Evolutionary conservation across 208 protist genomes (phyloP).

Genomic region (Acanthamoeba culbertsoni): DNA sequence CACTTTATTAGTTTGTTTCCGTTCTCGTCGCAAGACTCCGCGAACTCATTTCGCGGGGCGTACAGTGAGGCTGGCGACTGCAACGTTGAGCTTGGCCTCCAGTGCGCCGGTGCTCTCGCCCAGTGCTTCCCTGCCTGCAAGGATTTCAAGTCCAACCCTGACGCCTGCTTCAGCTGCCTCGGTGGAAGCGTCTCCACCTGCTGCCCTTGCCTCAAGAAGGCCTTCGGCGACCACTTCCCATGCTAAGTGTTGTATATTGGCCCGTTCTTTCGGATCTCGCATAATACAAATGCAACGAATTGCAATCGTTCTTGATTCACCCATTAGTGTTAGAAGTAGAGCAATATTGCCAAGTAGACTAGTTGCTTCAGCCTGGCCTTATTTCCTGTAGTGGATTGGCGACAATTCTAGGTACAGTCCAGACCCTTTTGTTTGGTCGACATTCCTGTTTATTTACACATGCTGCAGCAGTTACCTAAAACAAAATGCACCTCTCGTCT

Average conservation of each 20-base stretch:
- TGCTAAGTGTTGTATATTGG: too few species aligned
- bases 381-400: too few species aligned
- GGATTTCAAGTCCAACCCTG: slow-evolving; percentile 8
- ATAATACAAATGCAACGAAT: too few species aligned
- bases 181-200: slow-evolving; percentile 10
- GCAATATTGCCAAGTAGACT: too few species aligned
- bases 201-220: slow-evolving; percentile 41
- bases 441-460: too few species aligned
- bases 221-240: background rate
- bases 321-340: too few species aligned
- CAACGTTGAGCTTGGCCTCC: slow-evolving; percentile 14
- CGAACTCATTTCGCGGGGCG: background rate
- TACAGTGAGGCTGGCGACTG: background rate
- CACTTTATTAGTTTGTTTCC: background rate
- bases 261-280: too few species aligned
- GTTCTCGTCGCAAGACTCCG: background rate
- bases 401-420: too few species aligned
- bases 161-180: slow-evolving; percentile 19
- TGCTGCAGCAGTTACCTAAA: too few species aligned
- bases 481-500: background rate
- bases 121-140: slow-evolving; percentile 8
- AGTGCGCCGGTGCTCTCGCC: slow-evolving; percentile 31
- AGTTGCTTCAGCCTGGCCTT: too few species aligned
- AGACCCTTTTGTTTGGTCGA: too few species aligned
- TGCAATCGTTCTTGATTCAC: too few species aligned